phyloP scores from a whole-genome alignment of 768 basidiomycete species.

The Russula dissimulans region DNA sequence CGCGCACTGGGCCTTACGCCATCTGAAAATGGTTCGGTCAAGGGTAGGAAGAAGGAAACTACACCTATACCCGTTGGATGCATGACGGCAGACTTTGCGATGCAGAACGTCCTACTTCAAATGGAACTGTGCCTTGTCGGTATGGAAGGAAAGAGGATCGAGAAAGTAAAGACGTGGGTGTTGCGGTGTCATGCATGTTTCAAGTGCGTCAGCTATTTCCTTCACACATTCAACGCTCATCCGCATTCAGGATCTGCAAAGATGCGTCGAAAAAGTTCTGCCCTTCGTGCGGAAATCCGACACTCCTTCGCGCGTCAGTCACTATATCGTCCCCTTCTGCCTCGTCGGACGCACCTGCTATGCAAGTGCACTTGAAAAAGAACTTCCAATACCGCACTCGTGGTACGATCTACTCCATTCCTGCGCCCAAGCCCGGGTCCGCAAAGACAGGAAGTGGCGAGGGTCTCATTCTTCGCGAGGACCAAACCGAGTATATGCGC shows the following conservation, averaged over 20 bases:
- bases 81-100: constrained; percentile 98
- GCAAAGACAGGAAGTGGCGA: constrained; percentile 77
- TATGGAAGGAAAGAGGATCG: constrained; percentile 82
- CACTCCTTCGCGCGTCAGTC: constrained; percentile 84
- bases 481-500: constrained; percentile 79
- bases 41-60: constrained; percentile 29
- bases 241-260: constrained; percentile 72
- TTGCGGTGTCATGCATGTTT: constrained; percentile 97
- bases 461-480: constrained; percentile 84
- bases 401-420: constrained; percentile 89
- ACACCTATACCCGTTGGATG: constrained; percentile 71
- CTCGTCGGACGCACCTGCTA: constrained; percentile 47
- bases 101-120: constrained; percentile 95
- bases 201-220: constrained; percentile 64
- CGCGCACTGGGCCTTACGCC: constrained; percentile 78
- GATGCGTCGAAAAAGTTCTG: constrained; percentile 94
- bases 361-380: constrained; percentile 88
- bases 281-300: constrained; percentile 91
- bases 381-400: constrained; percentile 93
- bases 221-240: neutral
- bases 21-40: constrained; percentile 30
- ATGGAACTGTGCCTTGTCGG: constrained; percentile 89
- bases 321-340: constrained; percentile 66
- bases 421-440: constrained; percentile 79
- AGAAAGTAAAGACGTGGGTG: constrained; percentile 91